Evolutionary conservation across 352 stramenopile genomes (phyloP).

Genomic region (Elongisporangium undulatum): DNA sequence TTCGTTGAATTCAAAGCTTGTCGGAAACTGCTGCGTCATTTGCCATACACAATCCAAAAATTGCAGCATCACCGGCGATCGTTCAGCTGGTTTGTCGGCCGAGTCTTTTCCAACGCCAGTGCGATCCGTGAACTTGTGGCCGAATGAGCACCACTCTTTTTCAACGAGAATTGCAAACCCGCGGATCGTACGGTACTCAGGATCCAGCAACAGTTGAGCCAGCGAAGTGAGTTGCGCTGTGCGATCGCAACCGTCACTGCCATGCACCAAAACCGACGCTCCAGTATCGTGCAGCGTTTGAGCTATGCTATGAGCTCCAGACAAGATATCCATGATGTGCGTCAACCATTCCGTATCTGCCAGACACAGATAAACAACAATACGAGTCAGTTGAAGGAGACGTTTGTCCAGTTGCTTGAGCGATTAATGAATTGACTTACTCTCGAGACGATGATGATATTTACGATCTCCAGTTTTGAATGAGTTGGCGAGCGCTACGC

Average conservation of each 20-base stretch:
- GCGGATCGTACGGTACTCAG: slow-evolving; percentile 61
- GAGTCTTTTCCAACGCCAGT: slow-evolving; percentile 45
- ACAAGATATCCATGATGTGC: neutral
- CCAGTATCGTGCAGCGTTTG: neutral
- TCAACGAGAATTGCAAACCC: slow-evolving; percentile 57
- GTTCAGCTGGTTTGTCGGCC: slow-evolving; percentile 44
- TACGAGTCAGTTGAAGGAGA: slow-evolving; percentile 46
- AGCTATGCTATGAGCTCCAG: neutral
- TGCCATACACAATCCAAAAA: slow-evolving; percentile 65
- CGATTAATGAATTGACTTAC: neutral
- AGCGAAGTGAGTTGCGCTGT: slow-evolving; percentile 51
- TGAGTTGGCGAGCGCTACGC: slow-evolving; percentile 32
- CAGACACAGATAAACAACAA: neutral
- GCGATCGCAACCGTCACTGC: slow-evolving; percentile 62
- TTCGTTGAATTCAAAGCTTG: slow-evolving; percentile 64
- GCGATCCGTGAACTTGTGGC: slow-evolving; percentile 72
- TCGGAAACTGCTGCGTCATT: slow-evolving; percentile 58
- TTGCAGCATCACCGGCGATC: slow-evolving; percentile 58
- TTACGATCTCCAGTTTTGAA: slow-evolving; percentile 57
- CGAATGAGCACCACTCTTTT: slow-evolving; percentile 71
- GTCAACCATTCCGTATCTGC: slow-evolving; percentile 5
- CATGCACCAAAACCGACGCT: slow-evolving; percentile 43
- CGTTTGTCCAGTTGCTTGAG: slow-evolving; percentile 11
- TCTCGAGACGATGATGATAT: slow-evolving; percentile 21
- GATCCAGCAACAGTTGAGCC: slow-evolving; percentile 57